Base-by-base conservation (phyloP, 768 basidiomycete genomes). In the Cystofilobasidium macerans region DNA sequence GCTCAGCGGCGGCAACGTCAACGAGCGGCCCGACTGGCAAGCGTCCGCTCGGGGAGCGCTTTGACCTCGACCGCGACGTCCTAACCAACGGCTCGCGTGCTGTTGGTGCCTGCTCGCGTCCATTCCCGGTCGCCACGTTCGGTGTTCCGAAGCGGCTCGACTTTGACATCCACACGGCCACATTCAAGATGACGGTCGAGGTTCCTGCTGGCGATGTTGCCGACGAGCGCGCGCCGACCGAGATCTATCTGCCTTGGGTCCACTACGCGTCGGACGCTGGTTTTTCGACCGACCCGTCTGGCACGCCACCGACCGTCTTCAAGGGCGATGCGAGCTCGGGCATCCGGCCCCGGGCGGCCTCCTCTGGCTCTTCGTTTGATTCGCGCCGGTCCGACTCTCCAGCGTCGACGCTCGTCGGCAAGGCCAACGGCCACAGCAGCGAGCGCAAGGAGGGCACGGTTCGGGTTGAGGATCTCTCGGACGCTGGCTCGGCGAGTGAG, bases 211-310 rank as follows among this genome's bases (percentile, higher is more conserved):
- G 82, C 33, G 89, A 92, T 72, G 75, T 66, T 14, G 57, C 75
- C 2, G 78, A 75, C 2, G 78, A 79, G 22, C 74, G 73, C 33
- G 76, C 83, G 1, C 81, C 85, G n/a, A 97, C 91, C 24, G 95
- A 95, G 79, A 85, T 98, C 26, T 99, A 82, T 74, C 75, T 98
- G 0, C 95, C 95, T 6, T 79, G 90, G 57, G 85, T 94, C 24
- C 95, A 99, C 74, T 99, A 85, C 73, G 88, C 86, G 3, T 79
- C 81, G 68, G 76, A 78, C 26, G 62, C 70, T 16, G 64, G 62
- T 14, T 51, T 69, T 43, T 32, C 51, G 28, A 8, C 51, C 30
- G 51, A 32, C 45, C n/a, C 45, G 51, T 5, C 30, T 8, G 12
- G 7, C 51, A 30, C 51, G 9, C 51, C 28, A 16, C 28, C 51